Conservation (phyloP, 495 filamentous ascomycete species). For the Penicillium turbatum region DNA sequence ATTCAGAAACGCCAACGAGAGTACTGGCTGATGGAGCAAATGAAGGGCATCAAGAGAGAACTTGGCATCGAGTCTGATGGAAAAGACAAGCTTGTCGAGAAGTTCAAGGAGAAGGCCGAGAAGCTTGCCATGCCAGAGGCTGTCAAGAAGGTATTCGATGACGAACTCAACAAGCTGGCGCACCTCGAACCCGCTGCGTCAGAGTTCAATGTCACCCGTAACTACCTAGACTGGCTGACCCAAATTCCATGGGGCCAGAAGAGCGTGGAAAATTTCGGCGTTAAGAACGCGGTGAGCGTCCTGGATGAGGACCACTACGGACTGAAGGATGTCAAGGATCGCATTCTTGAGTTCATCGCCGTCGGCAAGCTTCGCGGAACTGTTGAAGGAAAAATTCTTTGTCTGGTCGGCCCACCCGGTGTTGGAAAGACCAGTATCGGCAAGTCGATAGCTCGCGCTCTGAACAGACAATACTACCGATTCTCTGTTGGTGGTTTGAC, state of each 20-base stretch:
- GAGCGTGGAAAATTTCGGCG: constrained; percentile 94
- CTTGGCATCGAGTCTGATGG: constrained; percentile 95
- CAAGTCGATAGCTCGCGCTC: constrained; percentile 91
- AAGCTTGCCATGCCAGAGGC: constrained; percentile 96
- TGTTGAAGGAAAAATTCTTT: constrained; percentile 97
- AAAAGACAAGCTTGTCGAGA: constrained; percentile 96
- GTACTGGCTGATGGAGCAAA: constrained; percentile 99
- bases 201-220: constrained; percentile 98
- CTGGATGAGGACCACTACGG: constrained; percentile 97
- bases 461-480: constrained; percentile 94
- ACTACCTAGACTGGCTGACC: constrained; percentile 98
- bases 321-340: constrained; percentile 97
- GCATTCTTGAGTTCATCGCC: constrained; percentile 97
- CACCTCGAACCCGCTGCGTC: constrained; percentile 93
- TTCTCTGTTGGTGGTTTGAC: constrained; percentile 97
- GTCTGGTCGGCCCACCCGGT: constrained; percentile 92
- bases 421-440: constrained; percentile 99
- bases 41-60: constrained; percentile 97
- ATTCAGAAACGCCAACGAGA: constrained; percentile 97
- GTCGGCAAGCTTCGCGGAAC: constrained; percentile 96
- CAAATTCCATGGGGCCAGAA: constrained; percentile 97
- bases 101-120: constrained; percentile 89
- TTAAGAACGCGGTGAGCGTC: constrained; percentile 82
- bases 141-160: constrained; percentile 95
- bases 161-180: constrained; percentile 93